phyloP scores from a whole-genome alignment of 139 green algal species.

The Chlorella ohadii region DNA sequence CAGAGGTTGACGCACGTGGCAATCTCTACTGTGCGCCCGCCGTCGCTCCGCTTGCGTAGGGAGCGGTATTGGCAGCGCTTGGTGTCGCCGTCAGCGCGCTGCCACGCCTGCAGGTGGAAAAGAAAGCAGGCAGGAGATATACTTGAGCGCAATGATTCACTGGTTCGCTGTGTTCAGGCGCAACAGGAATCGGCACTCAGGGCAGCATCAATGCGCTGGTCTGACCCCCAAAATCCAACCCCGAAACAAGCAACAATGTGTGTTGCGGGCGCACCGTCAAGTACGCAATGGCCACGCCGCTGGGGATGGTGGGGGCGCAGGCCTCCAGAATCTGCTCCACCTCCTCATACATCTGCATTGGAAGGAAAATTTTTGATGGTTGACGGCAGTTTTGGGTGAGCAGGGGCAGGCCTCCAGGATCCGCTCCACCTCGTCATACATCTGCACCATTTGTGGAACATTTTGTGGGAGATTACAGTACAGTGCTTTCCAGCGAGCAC shows the following conservation, averaged over 20 bases:
- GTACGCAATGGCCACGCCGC: neutral
- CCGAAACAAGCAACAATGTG: neutral
- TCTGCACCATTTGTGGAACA: too few species aligned
- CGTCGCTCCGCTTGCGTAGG: neutral
- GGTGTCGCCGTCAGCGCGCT: neutral
- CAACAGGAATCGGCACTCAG: neutral
- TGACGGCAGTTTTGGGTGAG: too few species aligned
- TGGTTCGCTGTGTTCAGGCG: too few species aligned
- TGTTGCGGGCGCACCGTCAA: neutral
- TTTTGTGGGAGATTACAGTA: too few species aligned
- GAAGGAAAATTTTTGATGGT: too few species aligned
- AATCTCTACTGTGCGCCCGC: neutral
- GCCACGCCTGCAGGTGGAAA: neutral
- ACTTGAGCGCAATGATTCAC: too few species aligned
- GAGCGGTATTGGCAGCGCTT: slow-evolving; percentile 16
- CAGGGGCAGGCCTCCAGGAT: neutral
- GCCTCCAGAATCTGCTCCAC: slow-evolving; percentile 7
- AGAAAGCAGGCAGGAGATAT: neutral
- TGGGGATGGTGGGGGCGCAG: neutral
- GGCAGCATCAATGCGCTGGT: neutral
- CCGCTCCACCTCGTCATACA: too few species aligned
- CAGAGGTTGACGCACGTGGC: neutral
- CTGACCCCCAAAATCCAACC: too few species aligned
- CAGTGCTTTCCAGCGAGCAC: too few species aligned
- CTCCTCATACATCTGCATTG: slow-evolving; percentile 22